Percentiles rank a stretch among this genome's conserved stretches.
Conservation (phyloP, 352 stramenopile genomes). For the Pythium rishiriense region DNA sequence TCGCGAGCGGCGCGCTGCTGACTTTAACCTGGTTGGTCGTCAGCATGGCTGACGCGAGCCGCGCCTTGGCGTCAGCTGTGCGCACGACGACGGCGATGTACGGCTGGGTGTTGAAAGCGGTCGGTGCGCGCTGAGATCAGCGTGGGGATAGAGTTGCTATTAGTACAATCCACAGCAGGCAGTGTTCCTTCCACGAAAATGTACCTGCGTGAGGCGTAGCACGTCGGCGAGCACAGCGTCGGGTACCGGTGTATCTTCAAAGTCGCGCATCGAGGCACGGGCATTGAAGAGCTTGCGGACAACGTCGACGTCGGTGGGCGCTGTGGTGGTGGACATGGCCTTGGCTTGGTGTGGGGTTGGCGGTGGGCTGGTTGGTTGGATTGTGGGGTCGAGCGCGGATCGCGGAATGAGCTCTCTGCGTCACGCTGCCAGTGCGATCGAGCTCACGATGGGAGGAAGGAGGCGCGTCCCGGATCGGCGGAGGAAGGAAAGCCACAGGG, state of each 20-base stretch:
- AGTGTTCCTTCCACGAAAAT: no score
- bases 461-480: no score
- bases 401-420: no score
- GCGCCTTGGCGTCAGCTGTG: conserved; percentile 23
- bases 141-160: neutral
- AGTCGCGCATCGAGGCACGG: conserved; percentile 22
- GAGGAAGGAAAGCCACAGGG: no score
- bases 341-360: no score
- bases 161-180: no score
- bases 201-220: conserved; percentile 26
- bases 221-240: conserved; percentile 31
- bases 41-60: conserved; percentile 35
- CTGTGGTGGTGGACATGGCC: neutral
- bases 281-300: conserved; percentile 21
- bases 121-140: conserved; percentile 28
- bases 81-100: conserved; percentile 38
- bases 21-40: conserved; percentile 39
- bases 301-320: no score
- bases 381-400: no score
- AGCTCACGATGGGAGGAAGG: no score
- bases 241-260: conserved; percentile 19
- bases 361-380: no score
- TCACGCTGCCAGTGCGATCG: no score
- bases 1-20: conserved; percentile 63
- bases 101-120: conserved; percentile 45